Base-by-base conservation (phyloP, 495 filamentous ascomycete genomes). In the Amphirosellinia nigrospora region DNA sequence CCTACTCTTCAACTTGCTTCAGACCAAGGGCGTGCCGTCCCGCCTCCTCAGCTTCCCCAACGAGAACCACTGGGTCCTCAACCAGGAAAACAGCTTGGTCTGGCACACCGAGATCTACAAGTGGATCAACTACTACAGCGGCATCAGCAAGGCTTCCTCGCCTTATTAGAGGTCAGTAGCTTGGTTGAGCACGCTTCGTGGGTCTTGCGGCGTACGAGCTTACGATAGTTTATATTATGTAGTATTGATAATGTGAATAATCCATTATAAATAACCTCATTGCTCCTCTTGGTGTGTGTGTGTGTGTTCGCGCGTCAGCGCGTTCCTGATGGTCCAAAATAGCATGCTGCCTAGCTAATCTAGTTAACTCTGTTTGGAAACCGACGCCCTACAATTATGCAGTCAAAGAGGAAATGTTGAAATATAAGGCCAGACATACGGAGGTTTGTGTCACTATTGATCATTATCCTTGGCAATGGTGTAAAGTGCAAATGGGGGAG, bases 71-170 rank as follows among this genome's bases (percentile, higher is more conserved):
- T 94, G 89, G 89, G 91, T 94, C 16, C 70, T 93, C 58, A 90
- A 92, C 68, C 89, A 86, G 19, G 92, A 94, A 77, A 94, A 94
- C 75, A 86, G 84, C 23, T 74, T 93, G 48, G 77, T 92, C 58
- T 94, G 92, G 92, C 90, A 94, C 77, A 87, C 84, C 13, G 88
- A 89, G 15, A 90, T 94, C 28, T 75, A 93, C 64, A 89, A 92
- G 73, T 94, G 86, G 86, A 92, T 93, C 68, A 93, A 93, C 79
- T 87, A 88, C 73, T 85, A 88, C 74, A 86, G 85, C 16, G 90
- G 88, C 45, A 70, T 86, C 28, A 75, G 75, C 66, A 70, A 75
- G 48, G 71, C 74, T 56, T 64, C 70, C 32, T 76, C 73, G 45
- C 76, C 76, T 64, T 76, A 74, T 71, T 78, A 78, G 66, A 53